Base-by-base conservation (phyloP, 1,139 yeast genomes). In the Ogataea hybrid region DNA sequence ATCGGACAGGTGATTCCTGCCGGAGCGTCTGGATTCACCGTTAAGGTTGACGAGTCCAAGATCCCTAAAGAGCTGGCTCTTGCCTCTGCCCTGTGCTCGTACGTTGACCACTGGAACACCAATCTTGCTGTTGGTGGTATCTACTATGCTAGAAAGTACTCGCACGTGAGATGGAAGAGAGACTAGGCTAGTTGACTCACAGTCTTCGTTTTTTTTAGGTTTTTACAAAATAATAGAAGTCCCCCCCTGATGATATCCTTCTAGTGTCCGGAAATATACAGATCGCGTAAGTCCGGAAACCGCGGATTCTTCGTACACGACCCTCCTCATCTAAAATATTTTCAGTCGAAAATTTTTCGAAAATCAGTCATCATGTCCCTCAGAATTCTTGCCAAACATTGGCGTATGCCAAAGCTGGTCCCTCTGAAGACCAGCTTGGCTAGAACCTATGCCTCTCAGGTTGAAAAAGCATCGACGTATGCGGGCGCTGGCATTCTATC, bases 71-170 rank as follows among this genome's bases (percentile, higher is more conserved):
- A 78, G 49, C 54, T 81, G 63, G 85, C 82, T 1, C 56, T 80
- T 25, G 65, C 79, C 28, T 73, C 81, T 5, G 84, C 84, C 2
- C 63, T 80, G 52, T 73, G 79, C 50, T 77, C 82, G 34, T 73
- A 66, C 56, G 71, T 80, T 44, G 86, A 80, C 53, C 84, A 79
- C 49, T 80, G 86, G 86, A 80, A 77, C 54, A 79, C 85, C 14
- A 65, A 67, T 48, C 59, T 74, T 36, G 77, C 75, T 23, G 75
- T 78, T 27, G 84, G 85, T 17, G 85, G 85, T 25, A 75, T 79
- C 37, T 79, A 79, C 58, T 71, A 68, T 48, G 76, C 78, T 4
- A 69, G 75, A 54, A 77, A 75, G 57, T 70, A 70, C 32, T 56
- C 62, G 25, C 78, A 75, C 45, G 68, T 75, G 16, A 69, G 80